These are phyloP conservation scores for Aspergillus cavernicola DNA, from an alignment of 495 filamentous ascomycete species.

Conservation along the genomic window DNA sequence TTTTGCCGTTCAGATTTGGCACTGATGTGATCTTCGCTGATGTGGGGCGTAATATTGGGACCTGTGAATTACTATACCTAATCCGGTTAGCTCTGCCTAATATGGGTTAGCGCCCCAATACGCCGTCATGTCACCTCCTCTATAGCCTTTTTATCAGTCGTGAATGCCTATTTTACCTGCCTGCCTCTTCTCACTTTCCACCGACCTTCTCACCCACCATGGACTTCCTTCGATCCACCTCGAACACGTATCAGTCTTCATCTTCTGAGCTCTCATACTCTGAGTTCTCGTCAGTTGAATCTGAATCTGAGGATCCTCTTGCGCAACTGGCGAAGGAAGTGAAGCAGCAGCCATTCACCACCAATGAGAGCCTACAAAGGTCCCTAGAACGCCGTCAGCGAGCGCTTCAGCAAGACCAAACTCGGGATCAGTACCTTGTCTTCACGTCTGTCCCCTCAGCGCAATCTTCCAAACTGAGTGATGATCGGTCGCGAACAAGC, in stretches of 20 bases:
- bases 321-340: conserved; percentile 14
- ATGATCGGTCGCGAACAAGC: conserved; percentile 21
- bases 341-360: conserved; percentile 15
- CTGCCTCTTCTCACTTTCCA: conserved; percentile 11
- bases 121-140: too few species aligned
- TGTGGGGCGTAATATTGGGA: too few species aligned
- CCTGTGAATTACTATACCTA: too few species aligned
- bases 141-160: too few species aligned
- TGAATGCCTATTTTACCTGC: too few species aligned
- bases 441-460: conserved; percentile 19
- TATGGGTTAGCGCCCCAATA: too few species aligned
- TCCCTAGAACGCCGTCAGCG: conserved; percentile 15
- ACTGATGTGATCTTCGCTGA: too few species aligned
- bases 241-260: conserved; percentile 13
- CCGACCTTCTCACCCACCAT: conserved; percentile 12
- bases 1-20: too few species aligned
- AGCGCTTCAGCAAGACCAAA: conserved; percentile 21
- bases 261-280: conserved; percentile 14
- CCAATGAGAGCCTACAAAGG: conserved; percentile 15
- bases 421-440: conserved; percentile 20
- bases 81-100: too few species aligned
- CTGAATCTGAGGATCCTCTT: conserved; percentile 15
- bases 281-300: conserved; percentile 16
- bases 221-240: conserved; percentile 16
- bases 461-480: conserved; percentile 19